phyloP scores from a whole-genome alignment of 2,329 filamentous ascomycete genomes.

The Neopestalotiopsis rosae region DNA sequence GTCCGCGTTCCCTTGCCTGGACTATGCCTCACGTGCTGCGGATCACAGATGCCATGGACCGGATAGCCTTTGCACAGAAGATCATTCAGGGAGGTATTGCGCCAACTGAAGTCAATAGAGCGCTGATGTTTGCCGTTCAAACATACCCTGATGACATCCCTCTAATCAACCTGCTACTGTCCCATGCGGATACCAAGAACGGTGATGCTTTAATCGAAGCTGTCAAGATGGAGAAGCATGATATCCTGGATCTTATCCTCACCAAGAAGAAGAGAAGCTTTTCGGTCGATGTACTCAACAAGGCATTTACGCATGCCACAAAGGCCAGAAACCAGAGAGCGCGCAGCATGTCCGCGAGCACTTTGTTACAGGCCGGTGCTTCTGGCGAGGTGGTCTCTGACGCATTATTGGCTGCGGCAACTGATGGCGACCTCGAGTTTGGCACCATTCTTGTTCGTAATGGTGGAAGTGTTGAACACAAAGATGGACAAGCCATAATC shows the following conservation, averaged over 20 bases:
- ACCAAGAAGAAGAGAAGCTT: conserved; percentile 40
- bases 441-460: conserved; percentile 56
- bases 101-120: conserved; percentile 53
- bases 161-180: conserved; percentile 50
- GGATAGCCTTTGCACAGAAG: conserved; percentile 54
- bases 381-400: conserved; percentile 51
- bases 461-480: conserved; percentile 56
- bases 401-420: conserved; percentile 55
- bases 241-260: conserved; percentile 54
- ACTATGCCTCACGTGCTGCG: conserved; percentile 59
- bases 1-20: conserved; percentile 48
- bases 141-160: conserved; percentile 54
- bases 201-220: conserved; percentile 54
- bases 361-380: conserved; percentile 52
- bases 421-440: conserved; percentile 57
- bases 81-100: conserved; percentile 56
- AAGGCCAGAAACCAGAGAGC: conserved; percentile 43
- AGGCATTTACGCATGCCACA: conserved; percentile 49
- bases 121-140: conserved; percentile 55
- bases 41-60: conserved; percentile 55
- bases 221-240: conserved; percentile 48
- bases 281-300: conserved; percentile 43
- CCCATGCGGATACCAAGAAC: conserved; percentile 54
- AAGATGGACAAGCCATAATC: conserved; percentile 58
- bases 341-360: conserved; percentile 49